These are phyloP conservation scores for Wickerhamomyces bovis DNA, from an alignment of 805 yeast species.

Conservation along the genomic window DNA sequence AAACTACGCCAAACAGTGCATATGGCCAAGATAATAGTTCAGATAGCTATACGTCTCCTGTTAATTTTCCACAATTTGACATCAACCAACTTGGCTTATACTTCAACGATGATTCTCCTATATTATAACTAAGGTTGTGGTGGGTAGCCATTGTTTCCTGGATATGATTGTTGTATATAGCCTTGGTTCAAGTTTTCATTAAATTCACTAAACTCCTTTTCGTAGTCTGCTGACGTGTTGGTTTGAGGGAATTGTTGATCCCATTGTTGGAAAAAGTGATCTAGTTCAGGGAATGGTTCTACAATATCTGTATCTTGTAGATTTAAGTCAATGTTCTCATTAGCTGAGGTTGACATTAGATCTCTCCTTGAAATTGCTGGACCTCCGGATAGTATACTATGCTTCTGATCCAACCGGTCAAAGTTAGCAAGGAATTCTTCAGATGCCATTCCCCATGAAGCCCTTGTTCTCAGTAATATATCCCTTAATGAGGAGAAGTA, in stretches of 20 bases:
- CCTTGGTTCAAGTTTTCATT: neutral
- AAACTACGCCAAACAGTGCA: neutral
- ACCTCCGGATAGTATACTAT: neutral
- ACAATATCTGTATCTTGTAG: neutral
- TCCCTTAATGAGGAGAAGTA: neutral
- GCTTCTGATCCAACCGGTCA: neutral
- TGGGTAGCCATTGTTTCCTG: neutral
- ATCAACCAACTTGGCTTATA: neutral
- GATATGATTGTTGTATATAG: neutral
- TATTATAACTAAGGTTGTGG: neutral
- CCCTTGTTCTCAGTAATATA: neutral
- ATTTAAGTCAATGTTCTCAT: neutral
- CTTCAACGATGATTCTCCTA: neutral
- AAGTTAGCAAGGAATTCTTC: neutral
- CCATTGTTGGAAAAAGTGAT: slow-evolving; percentile 2
- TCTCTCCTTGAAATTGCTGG: neutral
- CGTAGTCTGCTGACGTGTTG: neutral
- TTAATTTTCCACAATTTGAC: neutral
- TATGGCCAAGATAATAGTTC: neutral
- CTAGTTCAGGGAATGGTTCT: slow-evolving; percentile 1
- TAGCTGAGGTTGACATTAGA: neutral
- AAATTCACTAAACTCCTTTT: neutral
- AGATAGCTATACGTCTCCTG: neutral
- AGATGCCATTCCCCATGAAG: neutral
- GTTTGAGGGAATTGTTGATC: slow-evolving; percentile 1